Evolutionary conservation across 176 grass and related monocot genomes (phyloP).

Genomic region (Juncus inflexus): DNA sequence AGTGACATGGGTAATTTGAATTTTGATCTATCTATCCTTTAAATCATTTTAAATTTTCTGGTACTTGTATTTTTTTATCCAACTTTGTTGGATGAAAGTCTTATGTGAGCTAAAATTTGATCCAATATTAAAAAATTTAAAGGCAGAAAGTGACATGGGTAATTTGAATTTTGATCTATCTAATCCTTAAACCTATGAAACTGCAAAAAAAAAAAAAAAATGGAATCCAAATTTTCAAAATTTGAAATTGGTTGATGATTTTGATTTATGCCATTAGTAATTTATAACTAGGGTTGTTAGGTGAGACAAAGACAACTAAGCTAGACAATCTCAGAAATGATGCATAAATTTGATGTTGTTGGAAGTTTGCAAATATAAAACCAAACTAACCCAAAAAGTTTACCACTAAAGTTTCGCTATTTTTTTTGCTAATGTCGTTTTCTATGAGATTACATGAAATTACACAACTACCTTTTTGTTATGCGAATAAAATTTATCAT

Average conservation of each 20-base stretch:
- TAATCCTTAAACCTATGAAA: background rate
- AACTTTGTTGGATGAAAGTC: too few relatives aligned
- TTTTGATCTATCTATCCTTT: background rate
- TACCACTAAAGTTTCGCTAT: constrained; percentile 4
- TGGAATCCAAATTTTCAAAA: too few relatives aligned
- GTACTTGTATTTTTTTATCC: too few relatives aligned
- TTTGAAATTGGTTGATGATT: background rate
- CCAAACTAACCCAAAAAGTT: constrained; percentile 12
- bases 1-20: too few relatives aligned
- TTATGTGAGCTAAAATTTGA: too few relatives aligned
- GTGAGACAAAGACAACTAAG: constrained; percentile 14
- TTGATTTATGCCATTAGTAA: background rate
- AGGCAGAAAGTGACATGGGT: too few relatives aligned
- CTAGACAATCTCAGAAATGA: constrained; percentile 15
- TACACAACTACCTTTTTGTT: too few relatives aligned
- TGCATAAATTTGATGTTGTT: constrained; percentile 17
- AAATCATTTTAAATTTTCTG: too few relatives aligned
- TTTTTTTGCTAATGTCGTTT: constrained; percentile 14
- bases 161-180: background rate
- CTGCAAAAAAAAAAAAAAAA: too few relatives aligned
- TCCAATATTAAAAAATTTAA: too few relatives aligned
- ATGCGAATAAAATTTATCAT: too few relatives aligned
- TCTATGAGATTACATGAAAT: constrained; percentile 21
- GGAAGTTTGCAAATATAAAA: constrained; percentile 21
- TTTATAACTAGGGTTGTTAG: background rate